phyloP scores from a whole-genome alignment of 768 basidiomycete genomes.

The Postia placenta region DNA sequence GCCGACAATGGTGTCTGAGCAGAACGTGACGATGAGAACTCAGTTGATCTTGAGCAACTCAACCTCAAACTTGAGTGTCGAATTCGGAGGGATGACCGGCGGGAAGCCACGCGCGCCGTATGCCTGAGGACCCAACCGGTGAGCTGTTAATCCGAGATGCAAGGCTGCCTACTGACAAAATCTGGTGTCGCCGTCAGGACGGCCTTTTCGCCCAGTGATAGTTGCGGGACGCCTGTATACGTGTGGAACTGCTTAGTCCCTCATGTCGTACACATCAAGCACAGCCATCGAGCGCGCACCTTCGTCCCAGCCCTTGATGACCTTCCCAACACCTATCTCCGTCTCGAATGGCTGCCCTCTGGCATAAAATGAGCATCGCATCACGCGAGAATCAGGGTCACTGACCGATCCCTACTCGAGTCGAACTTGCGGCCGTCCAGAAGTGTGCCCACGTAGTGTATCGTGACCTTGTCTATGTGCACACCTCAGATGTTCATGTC shows the following conservation, averaged over 20 bases:
- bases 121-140: constrained; percentile 36
- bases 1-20: constrained; percentile 5
- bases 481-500: background rate
- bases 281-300: constrained; percentile 37
- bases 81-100: constrained; percentile 72
- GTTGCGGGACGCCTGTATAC: constrained; percentile 59
- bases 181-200: constrained; percentile 63
- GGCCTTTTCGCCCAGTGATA: constrained; percentile 76
- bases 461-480: constrained; percentile 54
- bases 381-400: constrained; percentile 2
- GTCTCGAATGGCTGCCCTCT: constrained; percentile 61
- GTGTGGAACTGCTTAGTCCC: too few relatives aligned
- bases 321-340: constrained; percentile 71
- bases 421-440: constrained; percentile 61
- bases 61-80: constrained; percentile 76
- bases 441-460: constrained; percentile 79
- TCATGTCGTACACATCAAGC: constrained; percentile 9
- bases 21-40: constrained; percentile 5
- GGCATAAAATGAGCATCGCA: constrained; percentile 5
- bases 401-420: constrained; percentile 71
- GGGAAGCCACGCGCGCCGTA: constrained; percentile 74
- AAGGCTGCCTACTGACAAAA: constrained; percentile 46
- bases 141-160: background rate
- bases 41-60: constrained; percentile 70
- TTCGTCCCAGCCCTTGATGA: constrained; percentile 90